Conservation (phyloP, 164 flowering plant genomes). For the Akebia trifoliata region DNA sequence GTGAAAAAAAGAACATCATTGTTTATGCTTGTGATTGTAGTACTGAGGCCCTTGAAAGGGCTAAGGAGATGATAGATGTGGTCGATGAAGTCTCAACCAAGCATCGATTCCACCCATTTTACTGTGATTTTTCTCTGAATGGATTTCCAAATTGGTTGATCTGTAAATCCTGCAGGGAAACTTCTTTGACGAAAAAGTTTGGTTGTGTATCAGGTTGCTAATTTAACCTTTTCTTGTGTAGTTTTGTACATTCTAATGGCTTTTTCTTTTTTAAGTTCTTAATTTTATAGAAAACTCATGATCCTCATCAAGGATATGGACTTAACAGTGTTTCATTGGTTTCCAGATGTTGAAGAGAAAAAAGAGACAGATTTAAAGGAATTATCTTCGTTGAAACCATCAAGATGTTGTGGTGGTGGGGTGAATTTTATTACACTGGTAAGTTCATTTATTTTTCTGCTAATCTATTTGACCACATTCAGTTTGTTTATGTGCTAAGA, state of each 20-base stretch:
- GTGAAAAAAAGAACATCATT: conserved; percentile 39
- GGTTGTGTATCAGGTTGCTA: conserved; percentile 34
- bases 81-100: conserved; percentile 21
- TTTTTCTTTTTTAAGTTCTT: neutral
- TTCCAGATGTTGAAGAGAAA: conserved; percentile 27
- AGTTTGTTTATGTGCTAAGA: neutral
- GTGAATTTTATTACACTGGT: conserved; percentile 84
- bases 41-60: conserved; percentile 63
- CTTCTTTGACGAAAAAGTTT: conserved; percentile 14
- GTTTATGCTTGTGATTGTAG: conserved; percentile 93
- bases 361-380: conserved; percentile 5
- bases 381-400: conserved; percentile 15
- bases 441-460: conserved; percentile 15
- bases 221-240: conserved; percentile 2
- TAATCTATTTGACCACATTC: neutral
- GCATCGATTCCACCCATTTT: conserved; percentile 60
- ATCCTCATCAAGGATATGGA: neutral
- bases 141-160: conserved; percentile 74
- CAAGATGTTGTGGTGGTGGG: conserved; percentile 54
- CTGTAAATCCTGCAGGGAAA: conserved; percentile 39
- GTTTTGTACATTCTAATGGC: neutral
- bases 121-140: conserved; percentile 56
- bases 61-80: conserved; percentile 38
- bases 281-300: neutral
- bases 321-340: conserved; percentile 9